Percentiles rank a stretch among this genome's conserved stretches.
Evolutionary conservation across 2,329 filamentous ascomycete genomes (phyloP).

Genomic region (Penicillium vulpinum): DNA sequence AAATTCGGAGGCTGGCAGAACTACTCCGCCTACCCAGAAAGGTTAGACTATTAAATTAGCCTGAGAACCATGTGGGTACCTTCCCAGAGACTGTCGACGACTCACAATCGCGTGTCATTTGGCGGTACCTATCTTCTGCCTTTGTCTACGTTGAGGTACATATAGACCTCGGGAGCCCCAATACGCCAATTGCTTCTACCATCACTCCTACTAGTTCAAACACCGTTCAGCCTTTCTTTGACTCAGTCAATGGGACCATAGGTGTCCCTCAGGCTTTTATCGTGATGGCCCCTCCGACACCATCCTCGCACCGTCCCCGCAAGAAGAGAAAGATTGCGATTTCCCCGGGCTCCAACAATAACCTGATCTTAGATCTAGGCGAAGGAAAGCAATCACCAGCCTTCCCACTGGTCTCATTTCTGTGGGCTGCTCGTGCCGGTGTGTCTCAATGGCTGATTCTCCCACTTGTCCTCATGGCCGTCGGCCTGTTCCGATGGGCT

Average conservation of each 20-base stretch:
- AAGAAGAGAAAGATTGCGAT: constrained; percentile 46
- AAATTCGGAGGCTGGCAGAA: constrained; percentile 36
- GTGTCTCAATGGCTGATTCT: constrained; percentile 92
- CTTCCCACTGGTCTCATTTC: constrained; percentile 89
- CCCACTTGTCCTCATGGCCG: constrained; percentile 82
- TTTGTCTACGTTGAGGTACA: background rate
- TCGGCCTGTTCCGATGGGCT: constrained; percentile 91
- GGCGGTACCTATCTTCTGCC: background rate
- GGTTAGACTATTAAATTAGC: constrained; percentile 20
- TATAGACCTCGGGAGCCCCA: background rate
- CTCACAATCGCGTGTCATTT: constrained; percentile 15
- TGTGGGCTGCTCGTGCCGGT: constrained; percentile 81
- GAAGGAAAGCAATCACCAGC: constrained; percentile 60
- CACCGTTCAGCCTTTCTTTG: background rate
- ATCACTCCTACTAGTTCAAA: background rate
- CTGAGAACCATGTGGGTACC: constrained; percentile 23
- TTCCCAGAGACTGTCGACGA: constrained; percentile 7
- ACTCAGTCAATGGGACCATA: constrained; percentile 26
- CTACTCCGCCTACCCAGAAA: constrained; percentile 27
- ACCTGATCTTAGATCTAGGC: constrained; percentile 45
- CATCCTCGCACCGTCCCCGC: constrained; percentile 45
- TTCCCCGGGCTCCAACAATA: constrained; percentile 42
- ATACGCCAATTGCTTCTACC: background rate
- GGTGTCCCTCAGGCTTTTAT: constrained; percentile 13
- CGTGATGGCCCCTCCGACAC: constrained; percentile 31